Evolutionary conservation across 257 asterid species (phyloP), one percentile per base, ranked within the genome.

Genomic region (Osmanthus fragrans): DNA sequence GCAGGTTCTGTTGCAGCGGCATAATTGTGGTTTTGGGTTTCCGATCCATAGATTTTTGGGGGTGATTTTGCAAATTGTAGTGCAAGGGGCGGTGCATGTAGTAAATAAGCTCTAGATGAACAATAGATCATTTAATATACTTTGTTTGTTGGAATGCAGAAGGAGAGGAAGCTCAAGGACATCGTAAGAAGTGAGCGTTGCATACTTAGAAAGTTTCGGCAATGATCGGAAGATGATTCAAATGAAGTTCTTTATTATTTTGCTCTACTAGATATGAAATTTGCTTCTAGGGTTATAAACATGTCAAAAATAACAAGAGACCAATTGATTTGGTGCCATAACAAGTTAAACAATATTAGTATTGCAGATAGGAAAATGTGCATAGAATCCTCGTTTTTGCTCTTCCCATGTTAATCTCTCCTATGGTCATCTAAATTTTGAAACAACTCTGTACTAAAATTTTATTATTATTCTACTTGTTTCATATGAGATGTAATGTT

Each of bases 101-200:
- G 27, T 34, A n/a, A n/a, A n/a, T n/a, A 11, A 19, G 65, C 27
- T 56, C 12, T n/a, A 7, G 16, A n/a, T 58, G 6, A 58, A 21
- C 27, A 5, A 18, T 54, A 54, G 7, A 54, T 54, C 64, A 3
- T n/a, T n/a, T 58, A 21, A 58, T 9, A 10, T 58, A 21, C 12
- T 60, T 3, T 63, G 3, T 23, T 4, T 63, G 7, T 63, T 63
- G 8, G 69, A 63, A 45, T 84, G 90, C 97, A 96, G 98, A 93
- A 90, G 83, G 97, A 90, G 83, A 92, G 83, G 87, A 96, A 85
- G 88, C 86, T 96, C 37, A 90, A 85, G 85, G 95, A 90, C 15
- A 6, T 86, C 0, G 42, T 89, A 80, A 91, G 93, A 84, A 85
- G 97, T 36, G 97, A 85, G 56, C 91, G 85, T 49, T 90, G 96